These are phyloP conservation scores for Euphorbia tirucalli DNA, from an alignment of 345 rosid genomes.

Conservation along the genomic window DNA sequence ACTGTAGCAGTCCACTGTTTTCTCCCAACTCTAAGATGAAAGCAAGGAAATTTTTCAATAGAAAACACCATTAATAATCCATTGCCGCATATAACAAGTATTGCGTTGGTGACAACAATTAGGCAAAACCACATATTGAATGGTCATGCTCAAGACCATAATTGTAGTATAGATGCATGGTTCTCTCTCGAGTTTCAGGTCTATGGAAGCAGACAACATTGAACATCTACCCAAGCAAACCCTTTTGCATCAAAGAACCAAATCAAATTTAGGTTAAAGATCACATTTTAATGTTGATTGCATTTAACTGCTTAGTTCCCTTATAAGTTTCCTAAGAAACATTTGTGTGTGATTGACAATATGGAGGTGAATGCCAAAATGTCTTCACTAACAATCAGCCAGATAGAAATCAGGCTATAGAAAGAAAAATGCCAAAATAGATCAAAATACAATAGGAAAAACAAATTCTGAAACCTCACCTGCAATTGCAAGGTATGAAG, in stretches of 20 bases:
- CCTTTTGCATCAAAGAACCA: not conserved
- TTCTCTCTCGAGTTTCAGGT: not conserved
- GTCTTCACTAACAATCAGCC: not conserved
- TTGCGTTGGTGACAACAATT: not conserved
- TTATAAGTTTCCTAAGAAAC: too few species aligned
- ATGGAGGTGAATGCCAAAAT: not conserved
- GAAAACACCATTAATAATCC: not conserved
- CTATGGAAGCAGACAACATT: not conserved
- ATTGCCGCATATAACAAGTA: not conserved
- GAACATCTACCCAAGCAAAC: not conserved
- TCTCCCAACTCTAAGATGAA: constrained; percentile 33
- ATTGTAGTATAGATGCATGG: not conserved
- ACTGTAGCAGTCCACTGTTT: constrained; percentile 37
- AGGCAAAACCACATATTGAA: not conserved
- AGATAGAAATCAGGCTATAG: not conserved
- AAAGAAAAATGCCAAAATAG: not conserved
- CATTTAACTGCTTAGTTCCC: not conserved
- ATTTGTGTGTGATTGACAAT: not conserved
- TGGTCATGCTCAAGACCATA: not conserved
- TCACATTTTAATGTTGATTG: not conserved
- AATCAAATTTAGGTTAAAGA: not conserved
- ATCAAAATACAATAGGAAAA: not conserved
- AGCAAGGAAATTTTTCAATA: not conserved
- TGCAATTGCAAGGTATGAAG: constrained; percentile 91
- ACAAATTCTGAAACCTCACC: constrained; percentile 37